phyloP scores from a whole-genome alignment of 192 early-diverging fungal genomes.

The Jimgerdemannia flammicorona region DNA sequence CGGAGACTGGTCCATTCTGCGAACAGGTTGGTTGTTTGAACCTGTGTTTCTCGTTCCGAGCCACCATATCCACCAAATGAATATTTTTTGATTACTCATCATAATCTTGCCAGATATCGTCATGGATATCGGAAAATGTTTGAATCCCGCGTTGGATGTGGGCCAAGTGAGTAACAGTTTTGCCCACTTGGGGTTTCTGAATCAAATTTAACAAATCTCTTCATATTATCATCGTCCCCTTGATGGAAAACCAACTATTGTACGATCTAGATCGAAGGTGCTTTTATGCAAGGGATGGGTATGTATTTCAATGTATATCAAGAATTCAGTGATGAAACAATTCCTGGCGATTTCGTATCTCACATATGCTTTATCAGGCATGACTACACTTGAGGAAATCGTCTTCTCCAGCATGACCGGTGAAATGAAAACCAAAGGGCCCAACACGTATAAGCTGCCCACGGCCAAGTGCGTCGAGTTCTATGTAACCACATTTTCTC shows the following conservation, averaged over 20 bases:
- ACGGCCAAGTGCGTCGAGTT: background rate
- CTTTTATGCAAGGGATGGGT: constrained; percentile 80
- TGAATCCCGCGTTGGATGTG: constrained; percentile 86
- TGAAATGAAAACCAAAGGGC: constrained; percentile 75
- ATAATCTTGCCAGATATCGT: constrained; percentile 47
- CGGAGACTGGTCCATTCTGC: constrained; percentile 68
- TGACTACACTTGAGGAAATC: background rate
- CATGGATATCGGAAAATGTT: constrained; percentile 83
- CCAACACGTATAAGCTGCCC: constrained; percentile 87
- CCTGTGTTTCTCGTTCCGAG: too few species aligned
- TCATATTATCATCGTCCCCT: too few species aligned
- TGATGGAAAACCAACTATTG: background rate
- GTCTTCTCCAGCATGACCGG: constrained; percentile 37
- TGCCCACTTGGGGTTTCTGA: background rate
- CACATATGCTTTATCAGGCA: background rate
- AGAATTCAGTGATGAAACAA: background rate
- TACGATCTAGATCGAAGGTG: constrained; percentile 75
- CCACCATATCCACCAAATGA: background rate
- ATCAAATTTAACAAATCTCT: background rate
- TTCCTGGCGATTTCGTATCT: background rate
- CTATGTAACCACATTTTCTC: background rate
- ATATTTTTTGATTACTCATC: background rate
- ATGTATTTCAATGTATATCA: constrained; percentile 54
- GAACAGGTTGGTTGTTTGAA: constrained; percentile 24
- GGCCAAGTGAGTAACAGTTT: constrained; percentile 32